Percentiles rank a stretch among this genome's conserved stretches.
Evolutionary conservation across 495 filamentous ascomycete genomes (phyloP).

Genomic region (Penicillium riverlandense): DNA sequence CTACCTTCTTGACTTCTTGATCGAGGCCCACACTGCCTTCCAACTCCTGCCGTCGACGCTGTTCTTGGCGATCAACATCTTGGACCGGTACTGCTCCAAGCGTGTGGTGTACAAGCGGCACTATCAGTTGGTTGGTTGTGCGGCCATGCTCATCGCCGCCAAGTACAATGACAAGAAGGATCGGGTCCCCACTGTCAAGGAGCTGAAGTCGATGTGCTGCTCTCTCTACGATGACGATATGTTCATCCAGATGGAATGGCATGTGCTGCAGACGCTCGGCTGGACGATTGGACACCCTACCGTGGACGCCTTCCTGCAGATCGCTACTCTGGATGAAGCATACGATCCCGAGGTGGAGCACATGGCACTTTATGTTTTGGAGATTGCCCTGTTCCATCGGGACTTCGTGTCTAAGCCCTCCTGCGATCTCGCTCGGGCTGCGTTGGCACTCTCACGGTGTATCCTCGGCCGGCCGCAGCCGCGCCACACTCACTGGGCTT

Average conservation of each 20-base stretch:
- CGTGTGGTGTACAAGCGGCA: conserved; percentile 99
- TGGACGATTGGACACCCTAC: conserved; percentile 96
- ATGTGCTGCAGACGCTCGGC: conserved; percentile 93
- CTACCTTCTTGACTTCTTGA: conserved; percentile 95
- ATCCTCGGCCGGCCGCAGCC: conserved; percentile 76
- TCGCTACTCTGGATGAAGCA: conserved; percentile 55
- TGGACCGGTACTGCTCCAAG: conserved; percentile 96
- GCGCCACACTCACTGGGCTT: conserved; percentile 70
- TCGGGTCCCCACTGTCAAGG: conserved; percentile 86
- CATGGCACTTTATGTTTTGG: conserved; percentile 87
- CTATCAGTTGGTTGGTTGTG: conserved; percentile 96
- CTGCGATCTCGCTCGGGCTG: conserved; percentile 82
- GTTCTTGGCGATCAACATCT: conserved; percentile 91
- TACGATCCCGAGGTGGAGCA: conserved; percentile 84
- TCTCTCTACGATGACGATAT: conserved; percentile 97
- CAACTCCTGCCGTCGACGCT: conserved; percentile 88
- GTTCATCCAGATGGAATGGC: conserved; percentile 99
- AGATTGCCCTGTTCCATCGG: conserved; percentile 91
- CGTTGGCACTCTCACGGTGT: conserved; percentile 77
- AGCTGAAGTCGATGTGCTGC: conserved; percentile 98
- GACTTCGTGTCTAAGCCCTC: conserved; percentile 90
- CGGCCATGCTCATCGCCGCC: conserved; percentile 89
- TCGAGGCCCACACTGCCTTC: conserved; percentile 94
- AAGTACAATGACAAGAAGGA: conserved; percentile 99
- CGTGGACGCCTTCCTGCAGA: conserved; percentile 82